These are phyloP conservation scores for Venturia aucupariae DNA, from an alignment of 2,329 filamentous ascomycete species.

Conservation along the genomic window DNA sequence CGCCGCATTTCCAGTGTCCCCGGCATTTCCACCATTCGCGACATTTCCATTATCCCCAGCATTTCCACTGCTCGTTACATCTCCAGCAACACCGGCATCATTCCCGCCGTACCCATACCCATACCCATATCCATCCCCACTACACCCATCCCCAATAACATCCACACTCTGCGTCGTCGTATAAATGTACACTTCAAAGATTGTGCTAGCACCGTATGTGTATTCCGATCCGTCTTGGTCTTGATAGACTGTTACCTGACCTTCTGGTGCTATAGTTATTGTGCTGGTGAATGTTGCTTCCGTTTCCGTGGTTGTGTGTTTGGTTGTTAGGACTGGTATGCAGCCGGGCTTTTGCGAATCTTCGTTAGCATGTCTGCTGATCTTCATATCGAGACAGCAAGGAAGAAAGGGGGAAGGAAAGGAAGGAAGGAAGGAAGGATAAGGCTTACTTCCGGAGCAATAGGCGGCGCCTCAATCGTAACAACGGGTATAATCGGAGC, in stretches of 20 bases:
- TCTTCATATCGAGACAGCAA: too few relatives aligned
- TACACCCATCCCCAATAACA: neutral
- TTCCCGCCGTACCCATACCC: neutral
- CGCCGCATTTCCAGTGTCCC: too few relatives aligned
- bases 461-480: constrained; percentile 1
- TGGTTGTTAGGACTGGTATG: neutral
- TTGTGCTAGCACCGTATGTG: neutral
- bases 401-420: too few relatives aligned
- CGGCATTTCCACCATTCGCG: too few relatives aligned
- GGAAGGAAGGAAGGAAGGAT: too few relatives aligned
- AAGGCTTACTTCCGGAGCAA: neutral
- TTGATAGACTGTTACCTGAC: neutral
- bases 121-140: neutral
- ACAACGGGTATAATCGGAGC: neutral
- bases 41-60: too few relatives aligned
- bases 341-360: neutral
- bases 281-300: constrained; percentile 1
- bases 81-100: neutral
- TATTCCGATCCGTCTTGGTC: neutral
- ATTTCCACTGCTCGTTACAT: neutral
- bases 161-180: constrained; percentile 5
- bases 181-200: constrained; percentile 11
- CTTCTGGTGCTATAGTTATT: constrained; percentile 4
- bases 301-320: neutral
- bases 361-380: too few relatives aligned